Conservation (phyloP, 768 basidiomycete species). For the Terana coerulea region DNA sequence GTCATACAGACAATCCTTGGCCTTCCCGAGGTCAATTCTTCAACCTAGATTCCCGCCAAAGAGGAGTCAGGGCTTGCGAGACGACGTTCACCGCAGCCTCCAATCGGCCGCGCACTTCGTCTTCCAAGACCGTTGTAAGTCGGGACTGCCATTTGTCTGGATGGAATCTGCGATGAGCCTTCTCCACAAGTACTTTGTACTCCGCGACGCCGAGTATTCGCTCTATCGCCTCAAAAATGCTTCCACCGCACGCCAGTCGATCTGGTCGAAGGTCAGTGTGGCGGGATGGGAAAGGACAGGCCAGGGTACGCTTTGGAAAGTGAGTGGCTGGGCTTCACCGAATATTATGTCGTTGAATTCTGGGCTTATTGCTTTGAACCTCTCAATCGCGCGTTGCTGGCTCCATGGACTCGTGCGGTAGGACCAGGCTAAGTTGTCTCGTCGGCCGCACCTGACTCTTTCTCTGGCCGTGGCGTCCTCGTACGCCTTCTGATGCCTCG, state of each 20-base stretch:
- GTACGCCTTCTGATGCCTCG: not conserved
- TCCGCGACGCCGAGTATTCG: conserved; percentile 51
- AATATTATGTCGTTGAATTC: conserved; percentile 64
- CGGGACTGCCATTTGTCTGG: conserved; percentile 77
- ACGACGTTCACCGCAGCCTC: conserved; percentile 72
- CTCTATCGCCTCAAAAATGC: conserved; percentile 59
- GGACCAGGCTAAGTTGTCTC: not conserved
- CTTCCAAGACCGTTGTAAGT: conserved; percentile 53
- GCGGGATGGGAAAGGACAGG: conserved; percentile 59
- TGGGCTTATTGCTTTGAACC: conserved; percentile 2
- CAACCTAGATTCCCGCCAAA: too few species aligned
- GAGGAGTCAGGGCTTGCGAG: conserved; percentile 67
- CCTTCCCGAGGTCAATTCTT: too few species aligned
- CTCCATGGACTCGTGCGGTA: not conserved
- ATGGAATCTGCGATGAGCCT: conserved; percentile 71
- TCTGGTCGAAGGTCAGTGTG: conserved; percentile 52
- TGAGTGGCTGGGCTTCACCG: conserved; percentile 44
- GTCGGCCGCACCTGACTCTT: not conserved
- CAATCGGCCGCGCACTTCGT: conserved; percentile 50
- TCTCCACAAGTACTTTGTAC: conserved; percentile 62
- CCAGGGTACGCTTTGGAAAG: conserved; percentile 70
- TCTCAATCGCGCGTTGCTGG: not conserved
- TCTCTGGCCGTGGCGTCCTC: conserved; percentile 2
- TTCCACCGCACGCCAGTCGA: conserved; percentile 71
- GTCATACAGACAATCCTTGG: too few species aligned